Conservation (phyloP, 2,329 filamentous ascomycete species). For the Trichophyton verrucosum region DNA sequence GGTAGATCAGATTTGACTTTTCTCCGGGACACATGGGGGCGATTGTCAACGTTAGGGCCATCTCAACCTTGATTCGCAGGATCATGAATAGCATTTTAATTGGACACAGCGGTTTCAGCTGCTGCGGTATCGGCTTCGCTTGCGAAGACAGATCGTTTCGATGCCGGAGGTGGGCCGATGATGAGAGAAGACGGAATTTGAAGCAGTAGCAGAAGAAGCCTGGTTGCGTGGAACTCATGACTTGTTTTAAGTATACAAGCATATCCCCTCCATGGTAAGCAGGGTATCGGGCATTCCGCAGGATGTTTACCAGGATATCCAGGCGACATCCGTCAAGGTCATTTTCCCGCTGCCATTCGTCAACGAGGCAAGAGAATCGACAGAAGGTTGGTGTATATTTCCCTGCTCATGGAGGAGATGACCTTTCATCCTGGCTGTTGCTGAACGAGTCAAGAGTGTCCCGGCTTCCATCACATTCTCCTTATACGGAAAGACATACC, state of each 20-base stretch:
- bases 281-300: neutral
- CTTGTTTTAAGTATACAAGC: neutral
- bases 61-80: neutral
- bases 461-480: neutral
- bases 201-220: neutral
- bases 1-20: conserved; percentile 3
- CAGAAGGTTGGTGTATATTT: neutral
- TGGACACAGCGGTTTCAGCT: neutral
- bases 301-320: neutral
- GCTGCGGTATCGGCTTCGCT: conserved; percentile 1
- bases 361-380: neutral
- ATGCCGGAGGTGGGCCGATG: neutral
- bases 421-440: neutral
- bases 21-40: neutral
- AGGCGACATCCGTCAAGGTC: neutral
- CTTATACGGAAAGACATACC: neutral
- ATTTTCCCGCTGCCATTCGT: neutral
- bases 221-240: neutral
- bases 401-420: neutral
- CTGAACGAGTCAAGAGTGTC: neutral
- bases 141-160: neutral
- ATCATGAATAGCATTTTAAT: neutral
- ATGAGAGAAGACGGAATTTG: neutral
- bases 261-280: neutral
- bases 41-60: neutral